phyloP scores from a whole-genome alignment of 2,329 filamentous ascomycete genomes.

The Aspergillus chevalieri region DNA sequence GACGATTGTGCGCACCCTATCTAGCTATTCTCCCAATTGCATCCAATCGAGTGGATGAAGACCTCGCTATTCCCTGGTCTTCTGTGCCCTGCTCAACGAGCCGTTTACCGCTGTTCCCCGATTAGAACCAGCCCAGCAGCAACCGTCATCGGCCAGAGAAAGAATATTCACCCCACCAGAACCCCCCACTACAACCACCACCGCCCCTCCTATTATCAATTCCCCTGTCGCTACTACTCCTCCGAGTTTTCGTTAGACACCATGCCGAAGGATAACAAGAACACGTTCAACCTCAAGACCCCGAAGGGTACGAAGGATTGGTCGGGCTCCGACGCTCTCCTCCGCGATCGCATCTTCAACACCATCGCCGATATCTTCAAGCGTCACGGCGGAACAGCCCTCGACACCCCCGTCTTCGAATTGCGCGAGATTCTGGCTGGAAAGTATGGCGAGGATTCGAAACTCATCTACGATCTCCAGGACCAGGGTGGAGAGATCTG shows the following conservation, averaged over 20 bases:
- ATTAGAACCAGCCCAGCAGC: constrained; percentile 1
- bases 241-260: constrained; percentile 6
- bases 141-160: constrained; percentile 1
- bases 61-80: constrained; percentile 14
- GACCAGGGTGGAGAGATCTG: constrained; percentile 83
- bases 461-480: constrained; percentile 83
- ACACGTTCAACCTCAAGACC: constrained; percentile 67
- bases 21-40: constrained; percentile 6
- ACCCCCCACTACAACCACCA: constrained; percentile 14
- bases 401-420: constrained; percentile 81
- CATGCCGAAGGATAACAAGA: constrained; percentile 28
- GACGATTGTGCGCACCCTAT: neutral
- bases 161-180: constrained; percentile 5
- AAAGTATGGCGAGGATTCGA: constrained; percentile 89
- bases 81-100: constrained; percentile 24
- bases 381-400: constrained; percentile 70
- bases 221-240: constrained; percentile 4
- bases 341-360: constrained; percentile 72
- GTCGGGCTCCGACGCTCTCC: constrained; percentile 70
- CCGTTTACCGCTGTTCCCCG: constrained; percentile 13
- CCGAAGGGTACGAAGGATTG: constrained; percentile 90
- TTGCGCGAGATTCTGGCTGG: constrained; percentile 78
- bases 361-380: constrained; percentile 75
- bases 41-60: constrained; percentile 23
- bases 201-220: constrained; percentile 4